Percentiles rank a stretch among this genome's conserved stretches.
Conservation (phyloP, 1,284 basidiomycete genomes). For the Ceratobasidium sp. region DNA sequence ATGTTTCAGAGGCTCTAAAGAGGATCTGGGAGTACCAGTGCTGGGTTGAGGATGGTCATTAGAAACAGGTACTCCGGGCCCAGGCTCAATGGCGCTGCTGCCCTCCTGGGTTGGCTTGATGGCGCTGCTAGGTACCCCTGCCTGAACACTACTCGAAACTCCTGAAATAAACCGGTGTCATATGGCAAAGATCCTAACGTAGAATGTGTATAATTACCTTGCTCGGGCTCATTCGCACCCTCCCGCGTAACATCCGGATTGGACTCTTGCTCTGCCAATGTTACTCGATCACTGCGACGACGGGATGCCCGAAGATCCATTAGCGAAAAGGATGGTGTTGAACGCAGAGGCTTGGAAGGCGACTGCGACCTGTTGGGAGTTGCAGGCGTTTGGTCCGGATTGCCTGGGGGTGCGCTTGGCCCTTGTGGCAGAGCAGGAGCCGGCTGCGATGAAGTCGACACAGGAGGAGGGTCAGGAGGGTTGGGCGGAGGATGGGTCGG, state of each 20-base stretch:
- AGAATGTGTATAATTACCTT: neutral
- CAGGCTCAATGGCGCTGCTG: neutral
- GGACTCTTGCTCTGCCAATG: neutral
- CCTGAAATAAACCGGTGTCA: neutral
- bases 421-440: neutral
- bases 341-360: slow-evolving; percentile 1
- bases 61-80: neutral
- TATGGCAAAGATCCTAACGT: neutral
- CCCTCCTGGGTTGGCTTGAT: neutral
- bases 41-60: neutral
- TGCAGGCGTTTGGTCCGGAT: neutral
- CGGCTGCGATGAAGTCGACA: neutral
- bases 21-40: neutral
- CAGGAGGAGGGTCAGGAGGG: neutral
- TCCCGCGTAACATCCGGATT: too few relatives aligned
- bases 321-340: neutral
- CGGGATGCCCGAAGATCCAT: slow-evolving; percentile 7
- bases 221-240: neutral
- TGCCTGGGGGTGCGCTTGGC: neutral
- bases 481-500: neutral
- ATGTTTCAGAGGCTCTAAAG: neutral
- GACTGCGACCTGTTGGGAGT: neutral
- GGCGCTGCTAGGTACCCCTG: neutral
- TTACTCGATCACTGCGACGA: neutral
- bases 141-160: neutral